phyloP scores from a whole-genome alignment of 179 eudicot species.

The Heliamphora pulchella region DNA sequence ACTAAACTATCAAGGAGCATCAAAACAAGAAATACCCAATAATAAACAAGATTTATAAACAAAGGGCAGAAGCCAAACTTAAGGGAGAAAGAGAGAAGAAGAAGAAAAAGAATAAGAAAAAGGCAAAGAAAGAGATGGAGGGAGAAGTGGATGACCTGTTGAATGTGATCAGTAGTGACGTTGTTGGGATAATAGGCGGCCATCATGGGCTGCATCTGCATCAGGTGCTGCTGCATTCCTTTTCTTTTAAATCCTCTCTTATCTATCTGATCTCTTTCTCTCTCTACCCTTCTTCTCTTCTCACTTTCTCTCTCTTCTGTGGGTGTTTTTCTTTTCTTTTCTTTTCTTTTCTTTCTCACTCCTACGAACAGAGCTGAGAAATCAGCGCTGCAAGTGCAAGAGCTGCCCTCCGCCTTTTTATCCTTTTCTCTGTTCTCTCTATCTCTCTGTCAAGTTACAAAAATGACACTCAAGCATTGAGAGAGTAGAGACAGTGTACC shows the following conservation, averaged over 20 bases:
- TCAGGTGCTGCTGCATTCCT: conserved; percentile 95
- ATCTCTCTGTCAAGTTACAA: neutral
- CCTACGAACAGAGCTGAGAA: neutral
- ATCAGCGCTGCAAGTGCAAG: conserved; percentile 16
- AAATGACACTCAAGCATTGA: neutral
- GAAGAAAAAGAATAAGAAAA: neutral
- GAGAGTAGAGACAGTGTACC: neutral
- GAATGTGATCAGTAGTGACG: conserved; percentile 98
- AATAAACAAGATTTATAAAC: neutral
- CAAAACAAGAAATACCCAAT: neutral
- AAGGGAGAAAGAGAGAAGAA: neutral
- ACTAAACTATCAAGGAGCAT: neutral
- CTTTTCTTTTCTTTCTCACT: neutral
- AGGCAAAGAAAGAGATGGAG: neutral
- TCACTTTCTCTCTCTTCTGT: neutral
- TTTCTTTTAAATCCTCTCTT: conserved; percentile 13
- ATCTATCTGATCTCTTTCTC: neutral
- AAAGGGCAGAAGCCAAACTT: neutral
- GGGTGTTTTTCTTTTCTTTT: too few species aligned
- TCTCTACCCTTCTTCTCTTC: neutral
- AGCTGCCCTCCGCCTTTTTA: conserved; percentile 6
- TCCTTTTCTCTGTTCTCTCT: neutral
- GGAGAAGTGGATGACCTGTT: conserved; percentile 33
- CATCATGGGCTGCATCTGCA: conserved; percentile 99
- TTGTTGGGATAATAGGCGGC: conserved; percentile 83